phyloP scores from a whole-genome alignment of 2,329 filamentous ascomycete genomes.

The Ceratocystis huliohia region DNA sequence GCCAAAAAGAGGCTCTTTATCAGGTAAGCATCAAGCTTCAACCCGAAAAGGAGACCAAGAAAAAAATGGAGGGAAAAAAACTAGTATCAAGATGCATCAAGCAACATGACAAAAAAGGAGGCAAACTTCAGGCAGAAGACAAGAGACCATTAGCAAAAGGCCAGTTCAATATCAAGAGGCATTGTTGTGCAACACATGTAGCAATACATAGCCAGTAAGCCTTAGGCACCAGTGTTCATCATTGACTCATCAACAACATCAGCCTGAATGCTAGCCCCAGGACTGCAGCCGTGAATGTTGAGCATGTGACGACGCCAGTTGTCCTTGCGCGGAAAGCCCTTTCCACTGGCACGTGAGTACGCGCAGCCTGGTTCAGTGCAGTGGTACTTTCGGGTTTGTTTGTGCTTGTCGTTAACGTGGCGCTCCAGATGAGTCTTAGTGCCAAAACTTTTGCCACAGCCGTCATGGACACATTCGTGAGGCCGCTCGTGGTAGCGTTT shows the following conservation, averaged over 20 bases:
- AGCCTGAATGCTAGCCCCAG: slow-evolving; percentile 22
- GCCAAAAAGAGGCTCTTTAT: neutral
- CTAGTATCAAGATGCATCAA: neutral
- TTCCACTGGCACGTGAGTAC: slow-evolving; percentile 44
- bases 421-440: slow-evolving; percentile 50
- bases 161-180: neutral
- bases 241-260: slow-evolving; percentile 21
- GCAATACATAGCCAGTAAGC: neutral
- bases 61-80: neutral
- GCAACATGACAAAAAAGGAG: neutral
- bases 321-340: slow-evolving; percentile 48
- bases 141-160: neutral
- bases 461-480: slow-evolving; percentile 42
- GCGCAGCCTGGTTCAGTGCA: slow-evolving; percentile 42
- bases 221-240: slow-evolving; percentile 3
- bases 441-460: slow-evolving; percentile 45
- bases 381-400: slow-evolving; percentile 47
- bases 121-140: neutral
- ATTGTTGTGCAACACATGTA: neutral
- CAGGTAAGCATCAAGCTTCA: slow-evolving; percentile 2
- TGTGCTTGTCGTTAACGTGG: slow-evolving; percentile 49
- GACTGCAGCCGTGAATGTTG: slow-evolving; percentile 39
- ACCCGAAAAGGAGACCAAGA: neutral
- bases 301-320: slow-evolving; percentile 52
- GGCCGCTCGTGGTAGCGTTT: slow-evolving; percentile 48